Evolutionary conservation across 805 yeast genomes (phyloP).

Genomic region (Metschnikowia dekortorum): DNA sequence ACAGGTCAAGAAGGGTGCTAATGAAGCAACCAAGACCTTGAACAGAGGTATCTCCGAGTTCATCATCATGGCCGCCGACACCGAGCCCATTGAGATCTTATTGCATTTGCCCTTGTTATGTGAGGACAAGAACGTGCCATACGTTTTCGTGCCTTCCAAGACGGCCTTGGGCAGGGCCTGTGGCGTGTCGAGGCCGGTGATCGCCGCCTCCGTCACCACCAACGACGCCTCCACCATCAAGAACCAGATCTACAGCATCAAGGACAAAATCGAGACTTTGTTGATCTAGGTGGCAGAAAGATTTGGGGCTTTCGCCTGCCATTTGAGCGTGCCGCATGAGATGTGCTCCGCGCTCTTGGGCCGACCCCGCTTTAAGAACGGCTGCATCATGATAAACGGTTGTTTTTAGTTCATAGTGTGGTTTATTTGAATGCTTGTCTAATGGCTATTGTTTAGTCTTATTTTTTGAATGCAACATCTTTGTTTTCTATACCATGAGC

Average conservation of each 20-base stretch:
- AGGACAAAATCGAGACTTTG: conserved; percentile 98
- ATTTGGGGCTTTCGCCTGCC: too few relatives aligned
- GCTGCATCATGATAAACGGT: too few relatives aligned
- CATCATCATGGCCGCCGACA: conserved; percentile 99
- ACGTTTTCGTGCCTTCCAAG: conserved; percentile 98
- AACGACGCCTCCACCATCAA: conserved; percentile 97
- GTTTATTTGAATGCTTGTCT: too few relatives aligned
- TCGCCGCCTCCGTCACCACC: conserved; percentile 96
- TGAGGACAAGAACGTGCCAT: conserved; percentile 99
- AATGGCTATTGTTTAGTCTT: too few relatives aligned
- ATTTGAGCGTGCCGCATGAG: too few relatives aligned
- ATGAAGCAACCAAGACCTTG: conserved; percentile 98
- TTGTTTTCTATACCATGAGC: too few relatives aligned
- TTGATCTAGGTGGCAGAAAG: conserved; percentile 57
- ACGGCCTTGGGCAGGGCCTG: conserved; percentile 99
- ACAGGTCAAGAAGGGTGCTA: conserved; percentile 99
- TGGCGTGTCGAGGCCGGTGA: conserved; percentile 99
- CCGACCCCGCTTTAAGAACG: too few relatives aligned
- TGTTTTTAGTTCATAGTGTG: too few relatives aligned
- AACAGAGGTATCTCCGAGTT: conserved; percentile 99
- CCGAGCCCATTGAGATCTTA: conserved; percentile 98
- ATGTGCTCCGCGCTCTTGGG: too few relatives aligned
- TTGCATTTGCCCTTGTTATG: conserved; percentile 95
- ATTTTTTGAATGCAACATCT: too few relatives aligned
- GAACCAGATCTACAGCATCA: conserved; percentile 93